Conservation (phyloP, 495 filamentous ascomycete genomes). For the Copromyces sp. region DNA sequence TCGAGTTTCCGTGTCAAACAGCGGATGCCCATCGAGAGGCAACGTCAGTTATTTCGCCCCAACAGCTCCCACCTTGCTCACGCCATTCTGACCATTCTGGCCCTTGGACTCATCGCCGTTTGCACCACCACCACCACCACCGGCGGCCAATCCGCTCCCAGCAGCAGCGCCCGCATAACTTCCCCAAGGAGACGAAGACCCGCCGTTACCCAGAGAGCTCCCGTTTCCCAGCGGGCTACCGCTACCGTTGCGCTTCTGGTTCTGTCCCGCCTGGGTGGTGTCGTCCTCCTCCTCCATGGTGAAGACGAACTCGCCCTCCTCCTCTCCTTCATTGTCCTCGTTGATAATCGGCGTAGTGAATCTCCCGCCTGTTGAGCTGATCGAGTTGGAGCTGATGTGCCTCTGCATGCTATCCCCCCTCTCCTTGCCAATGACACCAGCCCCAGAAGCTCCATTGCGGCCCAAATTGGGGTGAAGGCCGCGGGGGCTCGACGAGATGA, state of each 20-base stretch:
- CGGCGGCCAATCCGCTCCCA: neutral
- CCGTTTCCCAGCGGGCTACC: slow-evolving; percentile 20
- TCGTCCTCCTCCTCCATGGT: slow-evolving; percentile 71
- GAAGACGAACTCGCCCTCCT: slow-evolving; percentile 65
- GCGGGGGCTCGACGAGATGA: slow-evolving; percentile 25
- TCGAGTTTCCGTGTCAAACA: neutral
- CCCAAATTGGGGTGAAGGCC: slow-evolving; percentile 26
- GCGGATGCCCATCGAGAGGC: neutral
- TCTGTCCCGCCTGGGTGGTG: slow-evolving; percentile 18
- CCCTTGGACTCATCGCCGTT: neutral
- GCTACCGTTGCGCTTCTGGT: slow-evolving; percentile 31
- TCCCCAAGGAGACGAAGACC: slow-evolving; percentile 16
- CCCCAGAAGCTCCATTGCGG: slow-evolving; percentile 9
- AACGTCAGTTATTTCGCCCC: neutral
- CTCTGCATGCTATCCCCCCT: slow-evolving; percentile 32
- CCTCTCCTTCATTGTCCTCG: neutral
- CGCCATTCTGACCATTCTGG: neutral
- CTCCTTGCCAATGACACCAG: slow-evolving; percentile 25
- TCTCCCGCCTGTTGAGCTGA: slow-evolving; percentile 36
- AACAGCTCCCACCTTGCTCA: neutral
- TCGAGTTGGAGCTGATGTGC: slow-evolving; percentile 42
- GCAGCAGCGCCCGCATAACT: neutral
- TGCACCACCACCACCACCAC: neutral
- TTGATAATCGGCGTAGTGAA: slow-evolving; percentile 52
- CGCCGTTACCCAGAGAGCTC: slow-evolving; percentile 23